Percentiles rank a stretch among this genome's conserved stretches.
Evolutionary conservation across 768 basidiomycete genomes (phyloP).

Genomic region (Tricholoma terreum): DNA sequence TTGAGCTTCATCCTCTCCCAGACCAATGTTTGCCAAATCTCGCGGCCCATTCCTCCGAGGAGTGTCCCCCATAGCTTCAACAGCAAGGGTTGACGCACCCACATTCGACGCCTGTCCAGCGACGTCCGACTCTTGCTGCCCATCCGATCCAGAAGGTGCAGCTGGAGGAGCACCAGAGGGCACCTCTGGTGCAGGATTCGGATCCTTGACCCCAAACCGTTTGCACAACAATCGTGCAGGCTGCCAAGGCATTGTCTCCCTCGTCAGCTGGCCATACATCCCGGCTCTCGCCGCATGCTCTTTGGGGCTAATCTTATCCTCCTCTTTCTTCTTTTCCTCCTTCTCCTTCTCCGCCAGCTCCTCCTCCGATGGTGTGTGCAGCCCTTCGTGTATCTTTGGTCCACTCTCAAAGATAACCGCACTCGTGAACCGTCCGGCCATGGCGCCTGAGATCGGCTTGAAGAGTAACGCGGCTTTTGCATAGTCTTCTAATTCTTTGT

Average conservation of each 20-base stretch:
- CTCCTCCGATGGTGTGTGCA: slow-evolving; percentile 55
- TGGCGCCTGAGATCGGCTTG: slow-evolving; percentile 87
- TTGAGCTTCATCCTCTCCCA: slow-evolving; percentile 91
- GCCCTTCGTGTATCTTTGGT: slow-evolving; percentile 60
- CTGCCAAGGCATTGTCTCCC: slow-evolving; percentile 71
- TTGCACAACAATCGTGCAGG: slow-evolving; percentile 89
- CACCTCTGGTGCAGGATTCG: slow-evolving; percentile 56
- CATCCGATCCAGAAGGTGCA: slow-evolving; percentile 17
- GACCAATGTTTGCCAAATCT: slow-evolving; percentile 79
- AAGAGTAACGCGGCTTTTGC: slow-evolving; percentile 86
- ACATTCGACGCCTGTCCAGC: slow-evolving; percentile 1
- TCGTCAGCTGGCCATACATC: slow-evolving; percentile 88
- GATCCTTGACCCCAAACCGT: slow-evolving; percentile 89
- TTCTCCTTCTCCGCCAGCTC: slow-evolving; percentile 43
- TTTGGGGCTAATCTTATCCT: slow-evolving; percentile 70
- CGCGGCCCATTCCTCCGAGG: slow-evolving; percentile 30
- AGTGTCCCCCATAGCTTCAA: slow-evolving; percentile 13
- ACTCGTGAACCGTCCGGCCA: slow-evolving; percentile 92
- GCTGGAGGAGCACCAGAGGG: slow-evolving; percentile 27
- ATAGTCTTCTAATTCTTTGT: slow-evolving; percentile 83
- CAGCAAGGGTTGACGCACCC: slow-evolving; percentile 7
- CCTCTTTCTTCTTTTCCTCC: slow-evolving; percentile 38
- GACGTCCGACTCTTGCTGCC: slow-evolving; percentile 6
- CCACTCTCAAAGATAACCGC: slow-evolving; percentile 69
- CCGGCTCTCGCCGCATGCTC: slow-evolving; percentile 79